These are phyloP conservation scores for Krasilnikovozyma curviuscula DNA, from an alignment of 768 basidiomycete genomes.

Conservation along the genomic window DNA sequence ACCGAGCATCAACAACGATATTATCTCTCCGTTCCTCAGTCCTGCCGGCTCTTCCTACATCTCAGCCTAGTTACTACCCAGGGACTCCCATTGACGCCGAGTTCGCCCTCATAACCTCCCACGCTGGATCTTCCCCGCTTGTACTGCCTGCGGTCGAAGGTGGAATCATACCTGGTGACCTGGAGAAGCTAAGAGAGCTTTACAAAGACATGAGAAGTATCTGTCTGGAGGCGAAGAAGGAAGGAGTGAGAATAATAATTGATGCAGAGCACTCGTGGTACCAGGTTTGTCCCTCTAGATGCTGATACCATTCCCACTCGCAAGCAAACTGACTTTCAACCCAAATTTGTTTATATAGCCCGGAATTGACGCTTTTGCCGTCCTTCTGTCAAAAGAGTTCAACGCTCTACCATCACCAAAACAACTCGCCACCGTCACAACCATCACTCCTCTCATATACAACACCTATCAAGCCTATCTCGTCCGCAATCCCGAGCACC, in stretches of 20 bases:
- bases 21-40: conserved; percentile 32
- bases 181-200: conserved; percentile 41
- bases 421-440: conserved; percentile 2
- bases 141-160: conserved; percentile 18
- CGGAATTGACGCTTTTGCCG: conserved; percentile 60
- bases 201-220: conserved; percentile 44
- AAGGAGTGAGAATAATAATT: conserved; percentile 50
- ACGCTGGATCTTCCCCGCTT: neutral
- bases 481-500: conserved; percentile 45
- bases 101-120: conserved; percentile 25
- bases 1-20: conserved; percentile 24
- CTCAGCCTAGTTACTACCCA: conserved; percentile 39
- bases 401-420: conserved; percentile 32
- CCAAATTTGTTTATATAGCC: conserved; percentile 33
- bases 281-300: conserved; percentile 22
- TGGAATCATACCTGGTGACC: conserved; percentile 38
- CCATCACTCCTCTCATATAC: conserved; percentile 51
- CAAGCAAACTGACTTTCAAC: neutral
- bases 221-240: conserved; percentile 41
- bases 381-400: conserved; percentile 56
- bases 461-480: conserved; percentile 82
- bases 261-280: conserved; percentile 60
- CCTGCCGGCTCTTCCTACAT: conserved; percentile 13
- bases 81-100: conserved; percentile 46
- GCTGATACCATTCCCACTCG: neutral